phyloP scores from a whole-genome alignment of 305 asterid species.

The Fraxinus platypoda region DNA sequence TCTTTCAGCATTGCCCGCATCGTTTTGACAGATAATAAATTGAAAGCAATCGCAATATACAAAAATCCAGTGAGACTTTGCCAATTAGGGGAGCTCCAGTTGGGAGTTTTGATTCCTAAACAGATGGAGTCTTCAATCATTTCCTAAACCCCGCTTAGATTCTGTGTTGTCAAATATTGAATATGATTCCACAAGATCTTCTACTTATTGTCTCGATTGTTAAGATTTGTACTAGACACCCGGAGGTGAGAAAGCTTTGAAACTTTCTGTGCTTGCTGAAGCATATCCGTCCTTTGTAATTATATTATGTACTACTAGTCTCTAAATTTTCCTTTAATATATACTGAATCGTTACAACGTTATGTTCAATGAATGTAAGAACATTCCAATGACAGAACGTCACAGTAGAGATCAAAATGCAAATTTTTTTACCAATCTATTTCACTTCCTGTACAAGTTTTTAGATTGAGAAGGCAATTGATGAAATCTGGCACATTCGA shows the following conservation, averaged over 20 bases:
- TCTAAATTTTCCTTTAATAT: background rate
- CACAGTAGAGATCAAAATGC: background rate
- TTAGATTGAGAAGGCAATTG: background rate
- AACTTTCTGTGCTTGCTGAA: background rate
- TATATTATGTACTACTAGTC: background rate
- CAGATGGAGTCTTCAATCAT: conserved; percentile 4
- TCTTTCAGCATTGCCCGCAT: conserved; percentile 82
- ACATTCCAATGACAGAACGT: background rate
- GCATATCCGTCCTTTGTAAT: background rate
- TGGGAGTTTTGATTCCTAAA: conserved; percentile 65
- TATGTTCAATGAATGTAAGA: background rate
- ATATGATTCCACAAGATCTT: background rate
- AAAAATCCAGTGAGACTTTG: conserved; percentile 72
- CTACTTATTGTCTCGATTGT: background rate
- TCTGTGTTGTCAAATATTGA: background rate
- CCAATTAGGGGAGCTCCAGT: conserved; percentile 66
- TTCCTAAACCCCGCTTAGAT: background rate
- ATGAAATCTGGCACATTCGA: background rate
- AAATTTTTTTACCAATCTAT: background rate
- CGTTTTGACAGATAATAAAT: conserved; percentile 41
- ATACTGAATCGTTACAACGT: too few species aligned
- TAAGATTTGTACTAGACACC: background rate
- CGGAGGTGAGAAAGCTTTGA: background rate
- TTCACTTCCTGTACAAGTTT: background rate
- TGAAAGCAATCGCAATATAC: conserved; percentile 63